Conservation (phyloP, 371 early-diverging fungal genomes). For the Mucor sp. region DNA sequence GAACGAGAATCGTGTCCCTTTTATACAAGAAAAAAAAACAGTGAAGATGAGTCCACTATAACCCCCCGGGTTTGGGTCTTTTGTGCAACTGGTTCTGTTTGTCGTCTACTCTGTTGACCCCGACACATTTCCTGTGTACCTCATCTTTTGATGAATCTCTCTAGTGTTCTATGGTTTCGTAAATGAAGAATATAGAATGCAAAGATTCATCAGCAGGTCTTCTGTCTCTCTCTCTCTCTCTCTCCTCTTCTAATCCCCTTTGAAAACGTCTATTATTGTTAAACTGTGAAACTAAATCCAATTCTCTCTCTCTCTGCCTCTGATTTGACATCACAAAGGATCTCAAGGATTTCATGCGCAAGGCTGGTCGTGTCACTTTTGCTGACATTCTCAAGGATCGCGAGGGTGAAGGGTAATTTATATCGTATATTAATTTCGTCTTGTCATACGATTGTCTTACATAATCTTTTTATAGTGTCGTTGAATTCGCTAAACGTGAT, state of each 20-base stretch:
- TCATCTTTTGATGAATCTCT: background rate
- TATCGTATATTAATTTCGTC: background rate
- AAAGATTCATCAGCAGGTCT: background rate
- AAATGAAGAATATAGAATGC: background rate
- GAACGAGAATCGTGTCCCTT: background rate
- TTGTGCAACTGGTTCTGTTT: slow-evolving; percentile 21
- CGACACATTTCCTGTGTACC: slow-evolving; percentile 15
- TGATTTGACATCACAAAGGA: slow-evolving; percentile 60
- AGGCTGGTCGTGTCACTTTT: slow-evolving; percentile 91
- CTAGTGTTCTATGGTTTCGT: background rate
- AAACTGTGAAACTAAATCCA: slow-evolving; percentile 14
- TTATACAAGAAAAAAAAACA: slow-evolving; percentile 1
- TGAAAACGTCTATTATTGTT: slow-evolving; percentile 3
- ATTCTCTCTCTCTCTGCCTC: slow-evolving; percentile 2
- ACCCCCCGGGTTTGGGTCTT: slow-evolving; percentile 23
- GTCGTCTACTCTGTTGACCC: slow-evolving; percentile 20
- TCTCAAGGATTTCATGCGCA: slow-evolving; percentile 92
- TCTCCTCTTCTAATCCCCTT: background rate
- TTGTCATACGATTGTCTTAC: background rate
- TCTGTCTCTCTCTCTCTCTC: slow-evolving; percentile 1
- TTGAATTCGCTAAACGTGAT: slow-evolving; percentile 78
- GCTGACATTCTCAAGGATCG: slow-evolving; percentile 84
- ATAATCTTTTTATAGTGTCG: slow-evolving; percentile 57
- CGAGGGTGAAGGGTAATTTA: slow-evolving; percentile 77
- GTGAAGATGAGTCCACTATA: background rate